Evolutionary conservation across 352 stramenopile genomes (phyloP), one percentile per base, ranked within the genome.

Genomic region (Globisporangium spiculum): DNA sequence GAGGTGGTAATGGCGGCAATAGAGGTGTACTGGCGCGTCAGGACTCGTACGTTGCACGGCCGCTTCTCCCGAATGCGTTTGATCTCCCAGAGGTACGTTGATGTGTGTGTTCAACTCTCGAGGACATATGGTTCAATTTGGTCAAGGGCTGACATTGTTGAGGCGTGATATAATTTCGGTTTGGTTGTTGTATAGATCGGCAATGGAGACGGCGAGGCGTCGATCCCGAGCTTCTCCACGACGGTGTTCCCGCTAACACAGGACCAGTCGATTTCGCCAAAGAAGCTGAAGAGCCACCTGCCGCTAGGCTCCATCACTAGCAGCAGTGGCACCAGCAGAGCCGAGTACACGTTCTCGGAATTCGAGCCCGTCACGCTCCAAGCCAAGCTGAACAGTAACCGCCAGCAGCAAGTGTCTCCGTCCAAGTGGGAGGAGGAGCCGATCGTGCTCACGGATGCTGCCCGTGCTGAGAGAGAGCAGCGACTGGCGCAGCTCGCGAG

Each of bases 391-490:
- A 52, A n/a, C 2, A 36, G 2, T 26, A 18, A 12, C 6, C 4
- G 4, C 30, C 27, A 60, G 7, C 54, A 20, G 22, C n/a, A 7
- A 20, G 9, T 24, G 16, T 38, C 54, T 55, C 12, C 48, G 18
- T 30, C 46, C 55, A 75, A 30, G 34, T 88, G 81, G 81, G 80
- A 88, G 24, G 80, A 90, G 5, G 68, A 78, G 46, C 80, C 81
- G 3, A 90, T 90, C 24, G 59, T 22, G 12, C 60, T 79, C 26
- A 81, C 81, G 16, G 75, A 79, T n/a, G 74, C 74, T 8, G 81
- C 76, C 5, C 69, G 65, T 24, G 41, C 68, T 0, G 71, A 88
- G 50, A 58, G 66, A 44, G 52, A 80, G 63, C 12, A 80, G 24
- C 71, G 86, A 4, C 52, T 74, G 4, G 61, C 65, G 55, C 72